Conservation (phyloP, 1,284 basidiomycete genomes). For the Sutorius eximius region DNA sequence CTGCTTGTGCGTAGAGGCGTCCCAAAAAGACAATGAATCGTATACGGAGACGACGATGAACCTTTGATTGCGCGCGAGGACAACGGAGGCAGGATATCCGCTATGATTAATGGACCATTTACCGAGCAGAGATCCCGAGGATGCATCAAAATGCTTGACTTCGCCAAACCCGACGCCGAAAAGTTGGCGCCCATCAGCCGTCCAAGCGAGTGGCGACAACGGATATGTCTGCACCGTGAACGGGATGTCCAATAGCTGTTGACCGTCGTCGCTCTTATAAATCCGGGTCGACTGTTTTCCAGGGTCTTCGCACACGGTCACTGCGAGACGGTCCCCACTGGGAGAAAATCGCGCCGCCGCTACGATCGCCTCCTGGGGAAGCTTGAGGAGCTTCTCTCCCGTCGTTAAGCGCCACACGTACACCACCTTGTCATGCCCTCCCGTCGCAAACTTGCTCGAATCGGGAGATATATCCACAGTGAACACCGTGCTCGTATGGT, state of each 20-base stretch:
- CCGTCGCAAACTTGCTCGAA: not conserved
- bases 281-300: not conserved
- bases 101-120: not conserved
- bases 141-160: not conserved
- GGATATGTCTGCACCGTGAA: not conserved
- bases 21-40: conserved; percentile 12
- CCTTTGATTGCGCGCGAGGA: not conserved
- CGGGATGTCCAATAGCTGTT: not conserved
- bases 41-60: not conserved
- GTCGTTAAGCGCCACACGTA: not conserved
- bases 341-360: not conserved
- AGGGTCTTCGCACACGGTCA: not conserved
- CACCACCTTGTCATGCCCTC: not conserved
- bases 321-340: not conserved
- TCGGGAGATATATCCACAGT: not conserved
- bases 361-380: not conserved
- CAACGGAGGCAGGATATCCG: not conserved
- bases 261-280: not conserved
- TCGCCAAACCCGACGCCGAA: not conserved
- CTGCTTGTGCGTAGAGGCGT: not conserved
- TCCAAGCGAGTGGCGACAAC: not conserved
- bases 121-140: not conserved
- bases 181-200: not conserved
- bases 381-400: not conserved
- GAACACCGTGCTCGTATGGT: not conserved